Percentiles rank a stretch among this genome's conserved stretches.
These are phyloP conservation scores for Breynia disticha DNA, from an alignment of 441 rosid genomes.

Conservation along the genomic window DNA sequence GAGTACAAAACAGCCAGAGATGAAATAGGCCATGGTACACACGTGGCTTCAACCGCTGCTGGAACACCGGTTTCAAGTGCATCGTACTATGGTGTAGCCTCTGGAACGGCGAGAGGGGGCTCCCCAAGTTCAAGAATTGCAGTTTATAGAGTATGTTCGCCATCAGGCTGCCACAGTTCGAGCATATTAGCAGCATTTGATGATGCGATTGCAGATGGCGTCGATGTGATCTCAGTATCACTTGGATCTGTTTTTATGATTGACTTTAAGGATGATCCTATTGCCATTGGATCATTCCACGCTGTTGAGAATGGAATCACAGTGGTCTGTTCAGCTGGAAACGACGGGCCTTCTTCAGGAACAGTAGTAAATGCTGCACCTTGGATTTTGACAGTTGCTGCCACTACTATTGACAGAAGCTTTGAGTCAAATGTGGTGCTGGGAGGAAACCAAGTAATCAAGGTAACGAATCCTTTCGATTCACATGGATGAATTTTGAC, in stretches of 20 bases:
- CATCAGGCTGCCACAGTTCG: neutral
- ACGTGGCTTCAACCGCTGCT: neutral
- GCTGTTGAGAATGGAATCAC: constrained; percentile 4
- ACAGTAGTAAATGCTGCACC: constrained; percentile 60
- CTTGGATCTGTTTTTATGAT: neutral
- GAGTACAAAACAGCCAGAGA: neutral
- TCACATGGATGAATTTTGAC: neutral
- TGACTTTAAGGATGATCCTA: neutral
- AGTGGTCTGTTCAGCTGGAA: neutral
- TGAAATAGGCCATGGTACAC: neutral
- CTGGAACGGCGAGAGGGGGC: constrained; percentile 1
- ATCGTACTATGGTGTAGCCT: neutral
- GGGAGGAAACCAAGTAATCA: constrained; percentile 46
- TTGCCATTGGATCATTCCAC: constrained; percentile 1
- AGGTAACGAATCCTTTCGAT: constrained; percentile 24
- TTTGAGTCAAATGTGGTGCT: constrained; percentile 58
- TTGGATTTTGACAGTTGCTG: constrained; percentile 80
- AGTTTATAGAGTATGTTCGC: constrained; percentile 3
- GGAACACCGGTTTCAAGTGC: neutral
- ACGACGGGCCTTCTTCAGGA: constrained; percentile 6
- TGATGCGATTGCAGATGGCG: constrained; percentile 1
- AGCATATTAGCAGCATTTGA: constrained; percentile 3
- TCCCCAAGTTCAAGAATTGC: constrained; percentile 1
- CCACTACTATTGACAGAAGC: constrained; percentile 68
- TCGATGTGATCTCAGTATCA: neutral